Base-by-base conservation (phyloP, 805 yeast species). In the Ogataea methylovora region DNA sequence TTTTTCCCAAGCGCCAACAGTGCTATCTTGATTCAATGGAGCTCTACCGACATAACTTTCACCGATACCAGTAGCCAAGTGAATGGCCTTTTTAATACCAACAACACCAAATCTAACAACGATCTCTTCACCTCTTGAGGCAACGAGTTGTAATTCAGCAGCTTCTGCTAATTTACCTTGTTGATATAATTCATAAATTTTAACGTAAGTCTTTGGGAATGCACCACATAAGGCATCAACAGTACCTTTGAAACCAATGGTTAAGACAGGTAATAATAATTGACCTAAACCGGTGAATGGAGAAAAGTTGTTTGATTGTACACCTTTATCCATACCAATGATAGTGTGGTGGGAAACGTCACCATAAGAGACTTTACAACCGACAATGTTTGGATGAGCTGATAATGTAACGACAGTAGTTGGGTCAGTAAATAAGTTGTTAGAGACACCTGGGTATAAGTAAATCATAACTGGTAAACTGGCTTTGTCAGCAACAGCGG, bases 191-290 rank as follows among this genome's bases (percentile, higher is more conserved):
- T 61, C 52, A 43, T 53, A 67, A 26, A 73, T 47, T 32, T 56
- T 57, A 32, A 67, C 69, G 28, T 63, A 63, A 5, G 66, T 52
- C 52, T 69, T 67, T 38, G 79, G 79, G 55, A 61, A 70, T 4
- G 71, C 72, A 24, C 73, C 75, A 27, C 70, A 58, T 22, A 71
- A 53, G 6, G 75, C 79, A 46, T 71, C 77, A 37, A 73, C 65
- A 12, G 75, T 61, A 23, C 76, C 78, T 33, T 58, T 54, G 34
- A 61, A 62, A n/a, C 75, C 75, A 16, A 68, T 62, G 1, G 63
- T 37, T 30, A 69, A 52, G 13, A 65, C 66, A 17, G 78, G 76
- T 23, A 70, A 49, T 24, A 73, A 51, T 27, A 69, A 52, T 46
- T 72, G 76, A 20, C 76, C 76, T 14, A 70, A 56, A 12, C 79